Conservation (phyloP, 2,329 filamentous ascomycete species). For the Kalmusia sp. region DNA sequence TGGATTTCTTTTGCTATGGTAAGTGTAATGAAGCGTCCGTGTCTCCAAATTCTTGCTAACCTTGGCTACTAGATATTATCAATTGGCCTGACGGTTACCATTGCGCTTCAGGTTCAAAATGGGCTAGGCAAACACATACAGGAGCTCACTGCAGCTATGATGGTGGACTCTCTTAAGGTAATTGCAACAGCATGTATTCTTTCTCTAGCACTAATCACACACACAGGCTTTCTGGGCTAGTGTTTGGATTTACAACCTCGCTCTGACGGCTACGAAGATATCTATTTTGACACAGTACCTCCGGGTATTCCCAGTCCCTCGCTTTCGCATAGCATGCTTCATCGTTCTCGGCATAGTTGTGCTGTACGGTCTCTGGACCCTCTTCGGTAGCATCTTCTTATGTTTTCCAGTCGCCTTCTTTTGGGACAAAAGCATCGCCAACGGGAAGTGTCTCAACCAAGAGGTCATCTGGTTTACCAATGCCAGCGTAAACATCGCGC, state of each 20-base stretch:
- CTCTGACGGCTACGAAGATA: conserved; percentile 39
- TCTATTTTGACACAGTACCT: conserved; percentile 43
- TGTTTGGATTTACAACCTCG: conserved; percentile 42
- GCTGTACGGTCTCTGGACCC: conserved; percentile 35
- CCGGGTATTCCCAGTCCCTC: conserved; percentile 35
- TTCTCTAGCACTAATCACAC: conserved; percentile 17
- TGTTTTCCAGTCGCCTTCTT: conserved; percentile 41
- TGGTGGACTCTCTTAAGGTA: conserved; percentile 22
- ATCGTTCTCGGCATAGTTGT: conserved; percentile 33
- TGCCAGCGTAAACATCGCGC: conserved; percentile 39
- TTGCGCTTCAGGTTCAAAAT: conserved; percentile 38
- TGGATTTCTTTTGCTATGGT: conserved; percentile 43
- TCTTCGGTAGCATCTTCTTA: conserved; percentile 42
- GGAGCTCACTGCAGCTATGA: conserved; percentile 18
- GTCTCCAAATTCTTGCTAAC: conserved; percentile 11
- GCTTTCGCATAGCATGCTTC: conserved; percentile 37
- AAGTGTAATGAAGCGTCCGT: conserved; percentile 5
- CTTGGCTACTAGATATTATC: conserved; percentile 25
- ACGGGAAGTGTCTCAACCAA: conserved; percentile 39
- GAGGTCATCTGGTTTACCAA: conserved; percentile 39
- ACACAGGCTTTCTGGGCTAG: conserved; percentile 44
- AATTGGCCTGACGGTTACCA: conserved; percentile 35
- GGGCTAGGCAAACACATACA: conserved; percentile 35
- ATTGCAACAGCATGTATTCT: neutral
- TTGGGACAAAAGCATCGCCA: conserved; percentile 36